phyloP scores from a whole-genome alignment of 768 basidiomycete species.

The Zangia roseola region DNA sequence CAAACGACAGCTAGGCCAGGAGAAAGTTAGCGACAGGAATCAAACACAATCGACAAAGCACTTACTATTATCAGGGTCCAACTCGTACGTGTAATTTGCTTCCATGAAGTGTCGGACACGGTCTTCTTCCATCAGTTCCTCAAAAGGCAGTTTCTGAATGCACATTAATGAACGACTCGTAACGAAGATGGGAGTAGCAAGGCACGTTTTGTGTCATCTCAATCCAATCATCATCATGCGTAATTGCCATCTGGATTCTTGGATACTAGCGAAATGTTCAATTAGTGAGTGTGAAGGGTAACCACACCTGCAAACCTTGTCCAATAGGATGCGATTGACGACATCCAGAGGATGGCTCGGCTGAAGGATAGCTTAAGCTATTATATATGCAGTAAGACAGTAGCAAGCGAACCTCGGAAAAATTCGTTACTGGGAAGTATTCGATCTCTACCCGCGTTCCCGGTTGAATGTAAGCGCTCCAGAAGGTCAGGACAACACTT shows the following conservation, averaged over 20 bases:
- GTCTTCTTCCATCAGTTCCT: neutral
- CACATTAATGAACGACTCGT: too few relatives aligned
- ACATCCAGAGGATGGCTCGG: slow-evolving; percentile 7
- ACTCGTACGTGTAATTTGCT: too few relatives aligned
- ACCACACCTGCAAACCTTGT: neutral
- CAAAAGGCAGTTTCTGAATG: neutral
- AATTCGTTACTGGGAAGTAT: neutral
- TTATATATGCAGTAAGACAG: neutral
- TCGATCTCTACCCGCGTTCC: neutral
- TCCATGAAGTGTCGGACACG: neutral
- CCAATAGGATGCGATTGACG: slow-evolving; percentile 2
- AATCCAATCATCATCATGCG: slow-evolving; percentile 9
- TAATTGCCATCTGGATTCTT: slow-evolving; percentile 1
- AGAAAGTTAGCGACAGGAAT: too few relatives aligned
- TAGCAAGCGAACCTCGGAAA: slow-evolving; percentile 2
- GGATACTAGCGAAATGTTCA: neutral
- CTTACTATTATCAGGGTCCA: too few relatives aligned
- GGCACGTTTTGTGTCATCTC: neutral
- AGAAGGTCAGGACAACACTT: too few relatives aligned
- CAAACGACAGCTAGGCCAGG: too few relatives aligned
- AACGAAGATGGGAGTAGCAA: neutral
- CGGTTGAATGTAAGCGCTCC: too few relatives aligned
- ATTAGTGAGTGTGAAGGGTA: neutral
- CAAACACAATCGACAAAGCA: too few relatives aligned
- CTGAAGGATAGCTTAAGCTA: neutral